Evolutionary conservation across 148 eudicot species (phyloP).

Genomic region (Silene conica): DNA sequence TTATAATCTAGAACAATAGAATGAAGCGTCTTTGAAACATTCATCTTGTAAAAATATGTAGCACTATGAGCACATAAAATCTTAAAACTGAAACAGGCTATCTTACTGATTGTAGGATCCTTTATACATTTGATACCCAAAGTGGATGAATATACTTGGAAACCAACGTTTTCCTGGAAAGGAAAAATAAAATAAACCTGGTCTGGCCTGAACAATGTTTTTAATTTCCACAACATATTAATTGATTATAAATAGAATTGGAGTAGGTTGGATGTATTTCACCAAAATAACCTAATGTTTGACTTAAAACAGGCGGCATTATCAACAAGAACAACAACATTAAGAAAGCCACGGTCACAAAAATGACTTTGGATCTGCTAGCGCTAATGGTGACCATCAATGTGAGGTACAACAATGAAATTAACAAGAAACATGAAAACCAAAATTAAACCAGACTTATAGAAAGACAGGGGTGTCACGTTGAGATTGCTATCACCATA

Average conservation of each 20-base stretch:
- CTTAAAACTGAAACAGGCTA: no score
- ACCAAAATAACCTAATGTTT: no score
- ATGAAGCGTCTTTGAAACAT: no score
- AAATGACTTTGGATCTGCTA: not conserved
- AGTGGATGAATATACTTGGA: no score
- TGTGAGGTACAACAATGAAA: not conserved
- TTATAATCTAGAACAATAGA: no score
- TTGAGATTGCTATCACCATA: conserved; percentile 6
- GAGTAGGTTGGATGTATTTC: not conserved
- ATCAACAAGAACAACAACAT: not conserved
- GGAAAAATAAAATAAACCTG: not conserved
- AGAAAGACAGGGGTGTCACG: not conserved
- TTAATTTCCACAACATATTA: not conserved
- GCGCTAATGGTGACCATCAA: not conserved
- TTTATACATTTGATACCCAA: no score
- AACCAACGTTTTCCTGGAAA: not conserved
- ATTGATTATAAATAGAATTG: not conserved
- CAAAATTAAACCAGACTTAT: not conserved
- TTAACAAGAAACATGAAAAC: not conserved
- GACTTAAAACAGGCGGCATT: not conserved
- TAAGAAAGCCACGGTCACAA: not conserved
- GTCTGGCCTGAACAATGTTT: not conserved
- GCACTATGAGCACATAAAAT: no score
- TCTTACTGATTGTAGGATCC: no score
- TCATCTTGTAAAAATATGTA: not conserved